Evolutionary conservation across 495 filamentous ascomycete species (phyloP), one percentile per base, ranked within the genome.

Genomic region (Daldinia decipiens): DNA sequence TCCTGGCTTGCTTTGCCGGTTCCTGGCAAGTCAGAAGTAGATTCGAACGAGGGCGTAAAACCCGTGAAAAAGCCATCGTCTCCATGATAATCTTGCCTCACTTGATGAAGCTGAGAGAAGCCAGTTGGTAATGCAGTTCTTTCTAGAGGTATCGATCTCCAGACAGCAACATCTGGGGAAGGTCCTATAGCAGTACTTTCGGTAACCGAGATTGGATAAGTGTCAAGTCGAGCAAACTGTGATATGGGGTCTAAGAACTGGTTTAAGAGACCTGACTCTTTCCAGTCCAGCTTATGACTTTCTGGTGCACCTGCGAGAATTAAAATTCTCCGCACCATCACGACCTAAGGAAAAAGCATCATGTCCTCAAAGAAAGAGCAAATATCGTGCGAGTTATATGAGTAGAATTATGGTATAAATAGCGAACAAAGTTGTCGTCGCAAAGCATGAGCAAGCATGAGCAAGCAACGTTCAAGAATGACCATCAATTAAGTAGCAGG

Each of bases 251-350:
- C 75, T 6, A 77, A 68, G 57, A 83, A 84, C 8, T 75, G 73
- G 12, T 81, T 70, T 38, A 91, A 77, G 54, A 92, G 79, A 32
- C 80, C 78, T 5, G 77, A 70, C 31, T 83, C 74, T 36, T 82
- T 76, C 90, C 90, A 93, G 29, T 84, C 71, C 12, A 93, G 80
- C 31, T 78, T 79, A 39, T 68, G 71, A 19, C 73, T 70, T 26
- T 86, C 82, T 27, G 91, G 91, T 17, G 90, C 88, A 6, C 91
- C 91, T 64, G 87, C 77, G 40, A 91, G 81, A 57, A 92, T 86
- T 53, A 90, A 78, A 43, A 84, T 70, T 65, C 82, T 85, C 64
- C 51, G 63, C 59, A 82, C 69, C 87, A 87, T 88, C 36, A 51
- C 65, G 59, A 70, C 34, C 40, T 50, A 53, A 40, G 17, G 45